These are phyloP conservation scores for Vitis vinifera DNA, from an alignment of 164 flowering plant species.

Conservation along the genomic window DNA sequence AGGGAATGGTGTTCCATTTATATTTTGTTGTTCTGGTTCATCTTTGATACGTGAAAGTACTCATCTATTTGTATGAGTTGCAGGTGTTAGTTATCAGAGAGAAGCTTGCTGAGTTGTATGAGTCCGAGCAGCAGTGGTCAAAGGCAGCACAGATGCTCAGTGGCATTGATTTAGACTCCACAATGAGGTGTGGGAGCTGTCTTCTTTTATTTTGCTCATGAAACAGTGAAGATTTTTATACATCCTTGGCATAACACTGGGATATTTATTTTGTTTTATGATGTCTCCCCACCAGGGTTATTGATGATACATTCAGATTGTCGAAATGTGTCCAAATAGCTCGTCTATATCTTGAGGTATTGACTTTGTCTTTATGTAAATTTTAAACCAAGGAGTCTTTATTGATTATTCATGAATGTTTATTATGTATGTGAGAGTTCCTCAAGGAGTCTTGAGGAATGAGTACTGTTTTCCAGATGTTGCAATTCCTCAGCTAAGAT, in stretches of 20 bases:
- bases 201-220: constrained; percentile 6
- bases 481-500: no score
- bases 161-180: constrained; percentile 94
- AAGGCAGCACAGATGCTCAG: constrained; percentile 99
- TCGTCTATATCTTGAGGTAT: constrained; percentile 95
- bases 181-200: constrained; percentile 67
- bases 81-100: constrained; percentile 90
- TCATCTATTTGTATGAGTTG: constrained; percentile 5
- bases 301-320: constrained; percentile 84
- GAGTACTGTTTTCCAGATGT: not conserved
- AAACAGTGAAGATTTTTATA: not conserved
- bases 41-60: not conserved
- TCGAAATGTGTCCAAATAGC: constrained; percentile 98
- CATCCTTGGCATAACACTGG: not conserved
- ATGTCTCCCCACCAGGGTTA: constrained; percentile 46
- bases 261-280: constrained; percentile 1
- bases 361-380: not conserved
- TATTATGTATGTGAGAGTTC: no score
- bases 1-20: no score
- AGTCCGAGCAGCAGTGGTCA: constrained; percentile 96
- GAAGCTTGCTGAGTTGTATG: constrained; percentile 96
- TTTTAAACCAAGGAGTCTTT: not conserved
- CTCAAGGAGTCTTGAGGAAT: no score
- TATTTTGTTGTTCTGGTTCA: no score
- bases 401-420: not conserved